phyloP scores from a whole-genome alignment of 2,329 filamentous ascomycete genomes.

The Alternaria panax region DNA sequence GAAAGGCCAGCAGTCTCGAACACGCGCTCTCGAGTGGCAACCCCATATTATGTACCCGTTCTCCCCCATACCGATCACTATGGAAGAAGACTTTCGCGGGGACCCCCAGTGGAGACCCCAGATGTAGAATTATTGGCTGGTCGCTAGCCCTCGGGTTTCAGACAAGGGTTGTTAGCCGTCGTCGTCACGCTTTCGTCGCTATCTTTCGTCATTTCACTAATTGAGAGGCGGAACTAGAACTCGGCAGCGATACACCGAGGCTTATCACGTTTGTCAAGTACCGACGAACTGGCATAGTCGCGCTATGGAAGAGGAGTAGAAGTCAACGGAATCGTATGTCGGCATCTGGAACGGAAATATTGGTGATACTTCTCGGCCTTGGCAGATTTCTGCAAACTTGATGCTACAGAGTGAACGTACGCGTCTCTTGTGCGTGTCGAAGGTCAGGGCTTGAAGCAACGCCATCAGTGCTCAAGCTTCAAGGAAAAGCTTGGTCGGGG shows the following conservation, averaged over 20 bases:
- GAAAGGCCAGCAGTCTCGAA: background rate
- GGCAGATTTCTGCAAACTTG: background rate
- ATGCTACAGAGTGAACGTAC: background rate
- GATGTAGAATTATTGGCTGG: constrained; percentile 16
- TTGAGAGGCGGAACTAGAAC: background rate
- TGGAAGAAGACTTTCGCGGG: constrained; percentile 8
- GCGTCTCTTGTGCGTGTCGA: background rate
- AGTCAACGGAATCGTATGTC: background rate
- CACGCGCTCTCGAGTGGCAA: background rate
- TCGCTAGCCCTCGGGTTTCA: constrained; percentile 13
- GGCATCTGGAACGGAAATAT: background rate
- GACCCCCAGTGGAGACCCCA: constrained; percentile 29
- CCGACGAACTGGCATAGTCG: background rate
- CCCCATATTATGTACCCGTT: constrained; percentile 21
- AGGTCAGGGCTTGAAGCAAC: constrained; percentile 1
- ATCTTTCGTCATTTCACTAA: constrained; percentile 13
- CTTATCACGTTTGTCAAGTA: background rate
- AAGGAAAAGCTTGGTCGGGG: constrained; percentile 17
- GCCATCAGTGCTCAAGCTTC: constrained; percentile 17
- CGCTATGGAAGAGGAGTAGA: constrained; percentile 1
- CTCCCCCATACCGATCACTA: background rate
- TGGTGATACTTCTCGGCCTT: background rate
- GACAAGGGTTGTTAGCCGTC: constrained; percentile 14
- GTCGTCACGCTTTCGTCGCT: constrained; percentile 16
- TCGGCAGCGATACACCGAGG: constrained; percentile 18